Conservation (phyloP, 1,284 basidiomycete species). For the Chalciporus piperatoides region DNA sequence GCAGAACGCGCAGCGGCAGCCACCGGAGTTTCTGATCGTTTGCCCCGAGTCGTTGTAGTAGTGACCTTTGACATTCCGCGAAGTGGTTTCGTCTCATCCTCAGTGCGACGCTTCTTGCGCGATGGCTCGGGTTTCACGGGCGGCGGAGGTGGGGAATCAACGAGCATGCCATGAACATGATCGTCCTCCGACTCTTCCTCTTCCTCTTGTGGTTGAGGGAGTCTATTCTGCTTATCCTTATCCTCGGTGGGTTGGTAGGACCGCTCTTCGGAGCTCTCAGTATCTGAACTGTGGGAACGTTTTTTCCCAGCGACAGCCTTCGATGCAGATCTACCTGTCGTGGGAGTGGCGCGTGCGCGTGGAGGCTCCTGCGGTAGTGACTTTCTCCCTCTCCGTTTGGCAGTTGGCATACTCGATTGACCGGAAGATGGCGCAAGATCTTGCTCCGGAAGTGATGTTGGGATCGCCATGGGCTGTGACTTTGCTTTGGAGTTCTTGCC, state of each 20-base stretch:
- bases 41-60: conserved; percentile 29
- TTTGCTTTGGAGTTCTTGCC: conserved; percentile 12
- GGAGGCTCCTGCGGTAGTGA: conserved; percentile 1
- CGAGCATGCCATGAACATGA: conserved; percentile 24
- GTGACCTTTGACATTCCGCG: conserved; percentile 25
- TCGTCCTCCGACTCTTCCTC: conserved; percentile 43
- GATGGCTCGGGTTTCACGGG: conserved; percentile 18
- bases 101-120: conserved; percentile 51
- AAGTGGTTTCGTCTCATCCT: conserved; percentile 23
- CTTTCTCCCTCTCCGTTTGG: conserved; percentile 6
- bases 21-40: conserved; percentile 31
- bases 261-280: conserved; percentile 23
- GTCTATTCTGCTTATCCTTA: conserved; percentile 3
- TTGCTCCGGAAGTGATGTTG: conserved; percentile 38
- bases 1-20: conserved; percentile 24
- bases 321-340: neutral
- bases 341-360: conserved; percentile 4
- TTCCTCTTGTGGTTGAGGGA: conserved; percentile 27
- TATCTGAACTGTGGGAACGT: conserved; percentile 26
- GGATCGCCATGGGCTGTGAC: conserved; percentile 28
- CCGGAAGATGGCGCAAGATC: conserved; percentile 21
- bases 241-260: conserved; percentile 8
- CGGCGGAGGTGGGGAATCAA: conserved; percentile 29
- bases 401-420: conserved; percentile 3
- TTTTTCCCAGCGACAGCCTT: conserved; percentile 19